phyloP scores from a whole-genome alignment of 108 stramenopile genomes.

The Nitzschia inconspicua region DNA sequence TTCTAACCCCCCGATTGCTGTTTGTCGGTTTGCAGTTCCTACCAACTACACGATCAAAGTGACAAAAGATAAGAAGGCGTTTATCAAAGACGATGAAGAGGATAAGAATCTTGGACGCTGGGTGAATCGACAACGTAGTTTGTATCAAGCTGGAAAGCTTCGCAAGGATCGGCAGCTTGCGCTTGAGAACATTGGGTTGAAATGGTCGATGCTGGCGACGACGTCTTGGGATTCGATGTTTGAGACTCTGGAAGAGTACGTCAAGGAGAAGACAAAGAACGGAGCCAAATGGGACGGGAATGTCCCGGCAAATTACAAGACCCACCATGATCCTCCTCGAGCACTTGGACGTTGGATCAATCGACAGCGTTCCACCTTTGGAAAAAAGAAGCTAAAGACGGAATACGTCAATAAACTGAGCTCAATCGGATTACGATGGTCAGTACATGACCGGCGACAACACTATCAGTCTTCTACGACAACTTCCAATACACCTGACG shows the following conservation, averaged over 20 bases:
- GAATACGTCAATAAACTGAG: constrained; percentile 74
- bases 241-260: constrained; percentile 66
- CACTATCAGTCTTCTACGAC: neutral
- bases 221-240: constrained; percentile 83
- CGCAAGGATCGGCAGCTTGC: constrained; percentile 72
- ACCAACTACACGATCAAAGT: constrained; percentile 78
- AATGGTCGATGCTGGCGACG: constrained; percentile 85
- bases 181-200: constrained; percentile 75
- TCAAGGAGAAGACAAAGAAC: constrained; percentile 30
- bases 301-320: constrained; percentile 75
- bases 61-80: constrained; percentile 20
- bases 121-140: constrained; percentile 85
- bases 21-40: constrained; percentile 48
- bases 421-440: constrained; percentile 72
- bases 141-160: constrained; percentile 79
- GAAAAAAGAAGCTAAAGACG: constrained; percentile 75
- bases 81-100: constrained; percentile 38
- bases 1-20: neutral
- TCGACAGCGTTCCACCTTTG: constrained; percentile 75
- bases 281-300: constrained; percentile 78
- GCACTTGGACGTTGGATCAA: constrained; percentile 86
- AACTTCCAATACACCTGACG: too few species aligned
- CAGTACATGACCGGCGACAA: constrained; percentile 47
- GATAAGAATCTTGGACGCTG: constrained; percentile 83
- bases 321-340: constrained; percentile 59